Evolutionary conservation across 805 yeast species (phyloP), one percentile per base, ranked within the genome.

Genomic region (Nakazawaea ernobii): DNA sequence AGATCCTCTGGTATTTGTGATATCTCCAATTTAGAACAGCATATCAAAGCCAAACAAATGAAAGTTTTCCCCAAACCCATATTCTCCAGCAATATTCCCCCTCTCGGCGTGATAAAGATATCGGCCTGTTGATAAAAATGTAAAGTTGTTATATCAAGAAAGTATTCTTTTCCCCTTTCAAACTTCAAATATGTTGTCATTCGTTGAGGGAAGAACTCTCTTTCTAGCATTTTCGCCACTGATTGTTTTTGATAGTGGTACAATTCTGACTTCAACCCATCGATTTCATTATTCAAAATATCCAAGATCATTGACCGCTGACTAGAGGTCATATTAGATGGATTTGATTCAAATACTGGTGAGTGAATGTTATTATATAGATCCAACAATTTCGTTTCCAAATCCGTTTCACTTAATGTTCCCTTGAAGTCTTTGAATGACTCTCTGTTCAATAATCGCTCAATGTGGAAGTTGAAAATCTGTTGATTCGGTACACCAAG

Each of bases 1-100:
- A 43, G 51, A n/a, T 45, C 45, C 2, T 55, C 56, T 0, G 84
- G 84, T 2, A 70, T 65, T 33, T 61, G 60, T 0, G 85, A 70
- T 1, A 73, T 56, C 42, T 83, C 84, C 54, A 60, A 63, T 52
- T 74, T 79, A 0, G 89, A 74, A 7, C 74, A 55, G 52, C 84
- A 75, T 0, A 84, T 70, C 42, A 80, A 62, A 3, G 82, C 77
- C 27, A 81, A 60, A 53, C 84, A 79, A 5, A 80, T 80, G 42
- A 79, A 69, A 0, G 86, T 80, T 56, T 80, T 80, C 0, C 86
- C 86, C 35, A 80, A 63, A 0, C 86, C 86, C 86, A 80, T 80
- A 69, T 79, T 80, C 49, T 80, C 86, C 1, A 85, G 85, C 13
- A 80, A 59, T 5, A 80, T 77, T 0, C 86, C 86, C 15, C 86